Evolutionary conservation across 495 filamentous ascomycete genomes (phyloP).

Genomic region (Penicillium maclennaniae): DNA sequence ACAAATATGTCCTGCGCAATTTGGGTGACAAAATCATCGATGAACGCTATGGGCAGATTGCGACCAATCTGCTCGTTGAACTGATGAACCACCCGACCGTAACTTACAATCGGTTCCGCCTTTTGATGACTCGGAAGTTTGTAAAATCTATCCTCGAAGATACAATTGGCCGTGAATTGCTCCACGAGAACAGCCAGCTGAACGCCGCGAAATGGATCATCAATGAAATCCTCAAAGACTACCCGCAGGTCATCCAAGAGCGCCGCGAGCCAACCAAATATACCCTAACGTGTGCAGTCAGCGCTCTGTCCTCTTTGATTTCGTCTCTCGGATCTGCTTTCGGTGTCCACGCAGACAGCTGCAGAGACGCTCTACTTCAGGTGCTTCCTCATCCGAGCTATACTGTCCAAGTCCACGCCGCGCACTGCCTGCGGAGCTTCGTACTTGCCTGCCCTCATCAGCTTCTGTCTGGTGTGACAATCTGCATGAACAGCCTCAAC

Average conservation of each 20-base stretch:
- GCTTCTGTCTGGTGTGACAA: constrained; percentile 83
- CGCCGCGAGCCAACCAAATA: constrained; percentile 87
- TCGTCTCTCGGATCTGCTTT: constrained; percentile 77
- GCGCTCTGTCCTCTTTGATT: constrained; percentile 76
- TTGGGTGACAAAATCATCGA: constrained; percentile 76
- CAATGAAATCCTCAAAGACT: constrained; percentile 90
- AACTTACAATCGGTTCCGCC: constrained; percentile 79
- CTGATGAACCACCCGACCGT: constrained; percentile 73
- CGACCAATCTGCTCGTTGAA: constrained; percentile 75
- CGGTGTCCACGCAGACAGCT: constrained; percentile 68
- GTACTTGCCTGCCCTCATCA: constrained; percentile 88
- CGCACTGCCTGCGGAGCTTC: constrained; percentile 80
- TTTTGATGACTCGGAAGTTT: constrained; percentile 81
- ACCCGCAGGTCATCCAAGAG: constrained; percentile 89
- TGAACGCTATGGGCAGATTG: constrained; percentile 71
- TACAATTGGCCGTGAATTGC: constrained; percentile 72
- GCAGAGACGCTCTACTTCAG: constrained; percentile 83
- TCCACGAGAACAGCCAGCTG: constrained; percentile 84
- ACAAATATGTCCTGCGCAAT: constrained; percentile 70
- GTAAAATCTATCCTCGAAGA: constrained; percentile 80
- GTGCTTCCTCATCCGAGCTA: constrained; percentile 94
- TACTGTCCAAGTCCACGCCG: constrained; percentile 85
- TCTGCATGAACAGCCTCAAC: constrained; percentile 93
- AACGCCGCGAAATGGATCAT: constrained; percentile 76
- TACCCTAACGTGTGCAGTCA: constrained; percentile 71